phyloP scores from a whole-genome alignment of 305 asterid species.

The Solanum hybrid region DNA sequence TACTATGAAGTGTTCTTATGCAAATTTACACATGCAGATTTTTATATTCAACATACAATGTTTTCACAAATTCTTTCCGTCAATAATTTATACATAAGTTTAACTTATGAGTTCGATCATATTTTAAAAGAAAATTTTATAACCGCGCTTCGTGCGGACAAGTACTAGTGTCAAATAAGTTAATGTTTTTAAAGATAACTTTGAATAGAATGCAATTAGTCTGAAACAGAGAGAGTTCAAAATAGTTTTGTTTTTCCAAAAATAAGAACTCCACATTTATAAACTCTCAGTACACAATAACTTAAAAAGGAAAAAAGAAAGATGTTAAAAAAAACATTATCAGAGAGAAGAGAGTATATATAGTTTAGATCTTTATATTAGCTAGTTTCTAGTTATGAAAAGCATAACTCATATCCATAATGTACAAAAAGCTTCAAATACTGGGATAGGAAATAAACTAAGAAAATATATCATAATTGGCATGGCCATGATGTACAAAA shows the following conservation, averaged over 20 bases:
- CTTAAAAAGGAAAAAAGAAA: neutral
- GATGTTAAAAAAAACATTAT: neutral
- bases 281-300: neutral
- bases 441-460: neutral
- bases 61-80: neutral
- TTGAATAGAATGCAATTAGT: neutral
- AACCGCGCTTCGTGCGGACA: neutral
- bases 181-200: too few relatives aligned
- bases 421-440: neutral
- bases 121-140: too few relatives aligned
- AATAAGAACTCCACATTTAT: neutral
- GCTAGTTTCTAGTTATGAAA: neutral
- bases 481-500: neutral
- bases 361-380: neutral
- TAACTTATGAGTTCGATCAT: neutral
- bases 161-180: too few relatives aligned
- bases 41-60: neutral
- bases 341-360: neutral
- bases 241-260: neutral
- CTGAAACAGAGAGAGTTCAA: neutral
- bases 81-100: neutral
- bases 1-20: neutral
- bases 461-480: neutral
- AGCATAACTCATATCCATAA: neutral
- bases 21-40: neutral